Conservation (phyloP, 495 filamentous ascomycete genomes). For the Parmelia sp. region DNA sequence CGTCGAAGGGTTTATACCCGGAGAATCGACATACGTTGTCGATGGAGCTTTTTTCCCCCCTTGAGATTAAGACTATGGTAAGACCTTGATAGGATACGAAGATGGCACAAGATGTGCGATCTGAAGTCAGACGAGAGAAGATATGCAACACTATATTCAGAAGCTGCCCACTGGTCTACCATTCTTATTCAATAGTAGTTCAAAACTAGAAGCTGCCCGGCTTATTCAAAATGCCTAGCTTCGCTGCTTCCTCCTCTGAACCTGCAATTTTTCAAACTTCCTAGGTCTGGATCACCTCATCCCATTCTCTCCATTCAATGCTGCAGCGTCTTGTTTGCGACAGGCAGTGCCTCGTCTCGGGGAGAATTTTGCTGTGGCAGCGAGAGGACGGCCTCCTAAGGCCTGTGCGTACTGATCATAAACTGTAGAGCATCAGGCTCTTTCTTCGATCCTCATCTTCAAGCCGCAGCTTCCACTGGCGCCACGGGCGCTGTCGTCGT, state of each 20-base stretch:
- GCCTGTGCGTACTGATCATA: background rate
- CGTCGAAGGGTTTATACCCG: background rate
- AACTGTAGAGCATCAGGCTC: background rate
- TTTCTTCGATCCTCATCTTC: background rate
- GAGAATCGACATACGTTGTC: background rate
- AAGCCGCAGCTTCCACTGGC: conserved; percentile 21
- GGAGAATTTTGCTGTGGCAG: background rate
- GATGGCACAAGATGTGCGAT: background rate
- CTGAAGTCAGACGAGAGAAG: background rate
- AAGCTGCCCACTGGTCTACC: background rate
- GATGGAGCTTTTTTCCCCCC: too few relatives aligned
- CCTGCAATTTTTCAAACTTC: background rate
- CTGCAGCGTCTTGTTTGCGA: background rate
- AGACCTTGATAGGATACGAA: too few relatives aligned
- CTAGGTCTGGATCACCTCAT: background rate
- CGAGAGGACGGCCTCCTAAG: background rate
- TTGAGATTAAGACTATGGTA: too few relatives aligned
- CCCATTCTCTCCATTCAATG: background rate
- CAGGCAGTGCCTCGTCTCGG: background rate
- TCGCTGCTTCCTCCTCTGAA: background rate
- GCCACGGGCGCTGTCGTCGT: conserved; percentile 13
- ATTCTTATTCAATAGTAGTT: background rate
- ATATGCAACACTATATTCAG: background rate
- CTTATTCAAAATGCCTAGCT: background rate
- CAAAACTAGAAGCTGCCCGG: background rate